Conservation (phyloP, 805 yeast genomes). For the Starmerella scarabaei region DNA sequence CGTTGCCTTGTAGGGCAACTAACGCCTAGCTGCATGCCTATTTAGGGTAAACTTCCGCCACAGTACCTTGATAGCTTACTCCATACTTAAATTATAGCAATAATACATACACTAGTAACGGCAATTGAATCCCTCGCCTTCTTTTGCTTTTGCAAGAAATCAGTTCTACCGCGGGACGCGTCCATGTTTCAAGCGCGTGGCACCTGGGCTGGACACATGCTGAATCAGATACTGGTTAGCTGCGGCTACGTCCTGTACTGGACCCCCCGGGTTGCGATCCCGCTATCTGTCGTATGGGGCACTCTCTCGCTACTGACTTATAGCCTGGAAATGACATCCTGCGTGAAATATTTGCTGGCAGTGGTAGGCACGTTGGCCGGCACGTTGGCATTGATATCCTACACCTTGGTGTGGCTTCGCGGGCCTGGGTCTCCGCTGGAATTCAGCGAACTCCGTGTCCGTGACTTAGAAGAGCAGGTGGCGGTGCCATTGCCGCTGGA, state of each 20-base stretch:
- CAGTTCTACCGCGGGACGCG: too few relatives aligned
- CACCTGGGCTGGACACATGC: background rate
- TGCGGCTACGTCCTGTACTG: slow-evolving; percentile 14
- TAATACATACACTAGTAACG: too few relatives aligned
- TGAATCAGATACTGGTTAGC: background rate
- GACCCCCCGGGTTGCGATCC: slow-evolving; percentile 27
- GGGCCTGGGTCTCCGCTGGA: slow-evolving; percentile 30
- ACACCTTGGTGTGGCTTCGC: slow-evolving; percentile 20
- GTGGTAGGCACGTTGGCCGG: slow-evolving; percentile 19
- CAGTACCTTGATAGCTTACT: too few relatives aligned
- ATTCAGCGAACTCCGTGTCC: slow-evolving; percentile 12
- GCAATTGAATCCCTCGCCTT: too few relatives aligned
- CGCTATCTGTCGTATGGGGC: slow-evolving; percentile 26
- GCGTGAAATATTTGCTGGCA: slow-evolving; percentile 7
- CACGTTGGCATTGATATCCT: slow-evolving; percentile 20
- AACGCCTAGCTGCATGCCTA: too few relatives aligned
- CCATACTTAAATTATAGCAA: too few relatives aligned
- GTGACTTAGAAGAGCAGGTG: slow-evolving; percentile 20
- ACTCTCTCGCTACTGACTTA: slow-evolving; percentile 19
- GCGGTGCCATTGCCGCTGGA: slow-evolving; percentile 22
- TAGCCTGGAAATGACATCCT: slow-evolving; percentile 4
- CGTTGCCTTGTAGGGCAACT: too few relatives aligned
- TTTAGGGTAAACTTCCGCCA: too few relatives aligned
- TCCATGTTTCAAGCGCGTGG: too few relatives aligned
- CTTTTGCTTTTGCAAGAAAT: too few relatives aligned